phyloP scores from a whole-genome alignment of 208 protist species.

The Leishmania arabica region DNA sequence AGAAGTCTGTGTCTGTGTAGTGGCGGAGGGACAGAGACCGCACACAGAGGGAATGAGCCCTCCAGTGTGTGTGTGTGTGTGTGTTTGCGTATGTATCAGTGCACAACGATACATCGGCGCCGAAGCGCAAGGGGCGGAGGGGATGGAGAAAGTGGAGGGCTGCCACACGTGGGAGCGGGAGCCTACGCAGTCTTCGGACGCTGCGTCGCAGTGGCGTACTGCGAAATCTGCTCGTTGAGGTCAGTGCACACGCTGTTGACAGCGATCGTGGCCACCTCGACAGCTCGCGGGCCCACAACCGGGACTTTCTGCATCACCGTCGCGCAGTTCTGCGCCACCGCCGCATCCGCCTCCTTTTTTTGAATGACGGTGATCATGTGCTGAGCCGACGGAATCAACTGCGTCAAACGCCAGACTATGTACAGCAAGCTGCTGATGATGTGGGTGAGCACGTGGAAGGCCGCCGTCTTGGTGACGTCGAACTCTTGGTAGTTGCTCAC shows the following conservation, averaged over 20 bases:
- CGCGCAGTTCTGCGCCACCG: constrained; percentile 10
- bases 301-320: constrained; percentile 31
- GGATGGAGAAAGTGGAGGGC: too few relatives aligned
- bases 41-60: neutral
- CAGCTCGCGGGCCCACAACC: constrained; percentile 32
- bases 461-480: constrained; percentile 44
- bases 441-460: constrained; percentile 39
- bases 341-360: constrained; percentile 17
- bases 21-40: neutral
- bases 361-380: constrained; percentile 15
- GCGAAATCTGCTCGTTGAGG: constrained; percentile 32
- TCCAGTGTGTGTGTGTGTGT: neutral
- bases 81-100: neutral
- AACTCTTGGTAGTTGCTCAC: constrained; percentile 36
- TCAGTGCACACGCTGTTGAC: constrained; percentile 31
- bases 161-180: neutral
- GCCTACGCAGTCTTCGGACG: neutral
- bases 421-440: constrained; percentile 40
- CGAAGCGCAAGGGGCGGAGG: neutral
- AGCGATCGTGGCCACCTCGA: constrained; percentile 30
- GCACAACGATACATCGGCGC: neutral
- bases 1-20: neutral
- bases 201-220: constrained; percentile 10
- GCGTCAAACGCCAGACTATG: constrained; percentile 24
- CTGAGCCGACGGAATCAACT: constrained; percentile 16